These are phyloP conservation scores for Annulohypoxylon truncatum DNA, from an alignment of 2,329 filamentous ascomycete genomes.

Conservation along the genomic window DNA sequence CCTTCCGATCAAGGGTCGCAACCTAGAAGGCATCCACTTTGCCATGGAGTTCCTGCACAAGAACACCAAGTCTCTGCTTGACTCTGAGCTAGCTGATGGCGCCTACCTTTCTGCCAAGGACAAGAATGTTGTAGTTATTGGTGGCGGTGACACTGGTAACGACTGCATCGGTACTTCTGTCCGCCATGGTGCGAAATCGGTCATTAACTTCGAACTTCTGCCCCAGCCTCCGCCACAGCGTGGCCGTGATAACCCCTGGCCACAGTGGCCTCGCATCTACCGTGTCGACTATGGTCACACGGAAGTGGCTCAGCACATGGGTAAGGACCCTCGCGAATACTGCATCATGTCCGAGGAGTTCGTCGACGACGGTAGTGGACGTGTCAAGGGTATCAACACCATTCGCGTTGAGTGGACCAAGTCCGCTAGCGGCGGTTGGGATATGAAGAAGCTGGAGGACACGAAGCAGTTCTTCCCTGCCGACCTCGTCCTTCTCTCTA, in stretches of 20 bases:
- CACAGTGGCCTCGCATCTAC: conserved; percentile 97
- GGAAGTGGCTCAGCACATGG: conserved; percentile 95
- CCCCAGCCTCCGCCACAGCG: conserved; percentile 92
- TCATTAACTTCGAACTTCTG: conserved; percentile 95
- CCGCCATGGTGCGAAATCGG: conserved; percentile 93
- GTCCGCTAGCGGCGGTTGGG: conserved; percentile 89
- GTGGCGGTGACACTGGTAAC: conserved; percentile 97
- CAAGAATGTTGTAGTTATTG: conserved; percentile 96
- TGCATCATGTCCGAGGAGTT: conserved; percentile 99
- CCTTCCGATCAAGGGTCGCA: conserved; percentile 88
- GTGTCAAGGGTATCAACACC: conserved; percentile 95
- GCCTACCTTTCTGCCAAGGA: conserved; percentile 94
- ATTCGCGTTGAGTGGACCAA: conserved; percentile 97
- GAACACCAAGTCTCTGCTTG: conserved; percentile 97
- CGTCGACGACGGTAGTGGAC: conserved; percentile 85
- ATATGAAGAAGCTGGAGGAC: conserved; percentile 97
- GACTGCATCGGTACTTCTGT: conserved; percentile 98
- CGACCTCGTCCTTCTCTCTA: conserved; percentile 91
- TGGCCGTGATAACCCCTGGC: conserved; percentile 95
- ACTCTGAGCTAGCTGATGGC: conserved; percentile 86
- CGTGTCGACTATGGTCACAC: conserved; percentile 98
- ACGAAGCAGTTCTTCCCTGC: conserved; percentile 97
- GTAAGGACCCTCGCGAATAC: conserved; percentile 95
- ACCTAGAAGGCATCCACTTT: conserved; percentile 90
- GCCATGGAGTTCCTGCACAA: conserved; percentile 98